These are phyloP conservation scores for Boletus subcaerulescens DNA, from an alignment of 768 basidiomycete species.

Conservation along the genomic window DNA sequence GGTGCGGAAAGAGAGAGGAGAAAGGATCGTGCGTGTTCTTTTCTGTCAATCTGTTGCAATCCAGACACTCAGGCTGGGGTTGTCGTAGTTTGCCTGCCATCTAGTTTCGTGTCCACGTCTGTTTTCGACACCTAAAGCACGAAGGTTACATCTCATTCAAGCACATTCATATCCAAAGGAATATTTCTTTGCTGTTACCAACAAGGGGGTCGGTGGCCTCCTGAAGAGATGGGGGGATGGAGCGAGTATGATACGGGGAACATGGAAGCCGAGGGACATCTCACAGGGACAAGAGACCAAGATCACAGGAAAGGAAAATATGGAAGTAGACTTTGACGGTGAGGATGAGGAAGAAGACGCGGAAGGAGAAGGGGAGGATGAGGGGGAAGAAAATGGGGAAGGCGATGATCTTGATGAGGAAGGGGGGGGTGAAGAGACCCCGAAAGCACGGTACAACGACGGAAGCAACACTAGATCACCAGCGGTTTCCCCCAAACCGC, in stretches of 20 bases:
- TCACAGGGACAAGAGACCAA: slow-evolving; percentile 11
- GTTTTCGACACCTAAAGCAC: slow-evolving; percentile 70
- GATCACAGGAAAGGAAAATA: slow-evolving; percentile 13
- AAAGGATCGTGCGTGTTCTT: slow-evolving; percentile 64
- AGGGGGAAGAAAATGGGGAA: slow-evolving; percentile 11
- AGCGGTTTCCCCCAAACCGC: slow-evolving; percentile 15
- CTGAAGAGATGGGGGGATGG: slow-evolving; percentile 82
- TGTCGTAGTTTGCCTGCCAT: slow-evolving; percentile 78
- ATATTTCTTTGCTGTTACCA: slow-evolving; percentile 89
- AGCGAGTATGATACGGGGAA: slow-evolving; percentile 69
- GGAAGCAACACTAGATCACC: slow-evolving; percentile 18
- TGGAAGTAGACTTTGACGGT: slow-evolving; percentile 22
- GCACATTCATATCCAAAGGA: slow-evolving; percentile 83
- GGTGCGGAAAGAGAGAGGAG: slow-evolving; percentile 71
- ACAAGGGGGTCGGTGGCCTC: slow-evolving; percentile 83
- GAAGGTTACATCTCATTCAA: slow-evolving; percentile 79
- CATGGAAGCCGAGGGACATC: slow-evolving; percentile 57
- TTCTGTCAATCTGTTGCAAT: slow-evolving; percentile 12
- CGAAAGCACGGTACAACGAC: slow-evolving; percentile 22
- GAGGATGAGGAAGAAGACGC: slow-evolving; percentile 12
- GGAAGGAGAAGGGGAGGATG: slow-evolving; percentile 10
- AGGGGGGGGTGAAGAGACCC: slow-evolving; percentile 26
- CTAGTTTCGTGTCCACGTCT: slow-evolving; percentile 53
- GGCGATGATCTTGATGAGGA: slow-evolving; percentile 21
- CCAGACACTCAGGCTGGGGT: not conserved